Evolutionary conservation across 306 rosid genomes (phyloP).

Genomic region (Castanea sativa): DNA sequence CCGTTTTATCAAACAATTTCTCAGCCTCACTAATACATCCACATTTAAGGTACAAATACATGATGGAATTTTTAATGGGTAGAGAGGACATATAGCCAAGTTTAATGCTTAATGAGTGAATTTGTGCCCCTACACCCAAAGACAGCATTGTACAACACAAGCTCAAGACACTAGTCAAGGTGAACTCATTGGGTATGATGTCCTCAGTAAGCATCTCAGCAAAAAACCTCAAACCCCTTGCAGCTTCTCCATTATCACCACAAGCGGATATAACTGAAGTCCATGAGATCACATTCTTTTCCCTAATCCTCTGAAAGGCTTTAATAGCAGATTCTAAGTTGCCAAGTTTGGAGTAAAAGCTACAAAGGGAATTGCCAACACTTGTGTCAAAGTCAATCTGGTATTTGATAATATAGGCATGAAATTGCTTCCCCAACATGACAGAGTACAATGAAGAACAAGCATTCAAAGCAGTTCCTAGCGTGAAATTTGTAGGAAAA

Average conservation of each 20-base stretch:
- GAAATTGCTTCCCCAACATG: slow-evolving; percentile 67
- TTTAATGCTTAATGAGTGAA: slow-evolving; percentile 56
- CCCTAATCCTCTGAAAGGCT: slow-evolving; percentile 54
- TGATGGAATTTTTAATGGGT: slow-evolving; percentile 53
- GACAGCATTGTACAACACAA: slow-evolving; percentile 59
- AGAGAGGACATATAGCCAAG: slow-evolving; percentile 58
- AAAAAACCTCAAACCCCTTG: slow-evolving; percentile 53
- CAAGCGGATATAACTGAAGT: slow-evolving; percentile 73
- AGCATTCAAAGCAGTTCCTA: slow-evolving; percentile 68
- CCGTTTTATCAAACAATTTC: slow-evolving; percentile 54
- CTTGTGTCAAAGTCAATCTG: slow-evolving; percentile 63
- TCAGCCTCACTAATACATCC: slow-evolving; percentile 67
- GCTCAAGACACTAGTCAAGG: slow-evolving; percentile 65
- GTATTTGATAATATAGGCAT: slow-evolving; percentile 68
- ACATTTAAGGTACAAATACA: slow-evolving; percentile 74
- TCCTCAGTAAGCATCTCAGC: slow-evolving; percentile 58
- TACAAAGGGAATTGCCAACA: slow-evolving; percentile 75
- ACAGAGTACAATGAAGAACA: slow-evolving; percentile 48
- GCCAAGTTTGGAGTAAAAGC: slow-evolving; percentile 73
- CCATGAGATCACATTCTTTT: slow-evolving; percentile 86
- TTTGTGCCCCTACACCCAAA: slow-evolving; percentile 61
- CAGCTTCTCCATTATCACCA: slow-evolving; percentile 59
- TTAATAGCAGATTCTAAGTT: slow-evolving; percentile 47
- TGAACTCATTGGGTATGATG: slow-evolving; percentile 69
- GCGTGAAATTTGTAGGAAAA: slow-evolving; percentile 64